Percentiles rank a stretch among this genome's conserved stretches.
Conservation (phyloP, 192 early-diverging fungal genomes). For the Entomortierella lignicola region DNA sequence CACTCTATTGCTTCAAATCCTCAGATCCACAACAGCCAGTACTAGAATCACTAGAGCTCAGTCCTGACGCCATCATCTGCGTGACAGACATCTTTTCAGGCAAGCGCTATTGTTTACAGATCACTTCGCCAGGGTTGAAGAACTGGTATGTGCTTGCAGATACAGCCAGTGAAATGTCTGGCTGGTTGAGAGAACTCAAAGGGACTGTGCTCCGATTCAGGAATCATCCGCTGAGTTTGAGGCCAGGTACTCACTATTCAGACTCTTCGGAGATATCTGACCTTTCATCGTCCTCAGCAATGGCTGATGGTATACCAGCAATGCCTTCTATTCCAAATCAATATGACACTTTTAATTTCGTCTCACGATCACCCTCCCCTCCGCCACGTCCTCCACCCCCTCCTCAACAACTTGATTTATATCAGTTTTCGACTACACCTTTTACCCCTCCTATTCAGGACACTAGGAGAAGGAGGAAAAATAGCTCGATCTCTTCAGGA, state of each 20-base stretch:
- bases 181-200: constrained; percentile 54
- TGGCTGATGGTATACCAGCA: constrained; percentile 3
- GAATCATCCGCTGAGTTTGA: constrained; percentile 2
- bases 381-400: constrained; percentile 27
- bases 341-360: constrained; percentile 6
- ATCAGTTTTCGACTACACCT: constrained; percentile 7
- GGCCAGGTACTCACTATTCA: constrained; percentile 32
- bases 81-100: constrained; percentile 58
- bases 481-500: constrained; percentile 16
- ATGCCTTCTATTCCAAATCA: constrained; percentile 11
- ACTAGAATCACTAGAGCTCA: constrained; percentile 45
- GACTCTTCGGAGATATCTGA: constrained; percentile 47
- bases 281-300: constrained; percentile 20
- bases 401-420: constrained; percentile 15
- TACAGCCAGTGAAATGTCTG: constrained; percentile 50
- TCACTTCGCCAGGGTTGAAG: constrained; percentile 51
- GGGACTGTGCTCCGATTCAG: constrained; percentile 41
- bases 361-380: constrained; percentile 12
- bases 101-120: constrained; percentile 53
- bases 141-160: constrained; percentile 58
- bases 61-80: constrained; percentile 54
- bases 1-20: constrained; percentile 58
- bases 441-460: neutral
- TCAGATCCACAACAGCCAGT: constrained; percentile 43
- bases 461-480: constrained; percentile 6